phyloP scores from a whole-genome alignment of 306 rosid species.

The Styphnolobium japonicum region DNA sequence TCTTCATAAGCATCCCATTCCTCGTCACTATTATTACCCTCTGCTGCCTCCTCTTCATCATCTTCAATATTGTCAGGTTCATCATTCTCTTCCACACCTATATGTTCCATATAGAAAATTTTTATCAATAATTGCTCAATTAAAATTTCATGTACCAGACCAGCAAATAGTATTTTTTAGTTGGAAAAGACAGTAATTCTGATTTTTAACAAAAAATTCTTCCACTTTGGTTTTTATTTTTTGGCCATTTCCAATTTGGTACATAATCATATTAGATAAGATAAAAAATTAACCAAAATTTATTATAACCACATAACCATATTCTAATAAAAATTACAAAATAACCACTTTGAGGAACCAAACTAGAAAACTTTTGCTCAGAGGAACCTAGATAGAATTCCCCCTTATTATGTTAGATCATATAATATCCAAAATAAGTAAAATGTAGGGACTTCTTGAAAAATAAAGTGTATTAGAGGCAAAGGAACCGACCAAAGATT shows the following conservation, averaged over 20 bases:
- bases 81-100: constrained; percentile 42
- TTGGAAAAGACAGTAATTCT: not conserved
- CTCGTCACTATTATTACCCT: constrained; percentile 57
- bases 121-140: constrained; percentile 7
- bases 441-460: not conserved
- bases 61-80: constrained; percentile 54
- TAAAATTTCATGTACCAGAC: not conserved
- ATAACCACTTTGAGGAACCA: not conserved
- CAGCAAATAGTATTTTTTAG: not conserved
- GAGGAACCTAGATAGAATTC: constrained; percentile 2
- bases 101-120: constrained; percentile 12
- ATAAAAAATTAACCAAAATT: not conserved
- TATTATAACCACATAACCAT: not conserved
- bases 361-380: not conserved
- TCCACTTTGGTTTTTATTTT: not conserved
- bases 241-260: not conserved
- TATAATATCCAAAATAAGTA: not conserved
- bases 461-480: constrained; percentile 1
- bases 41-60: constrained; percentile 56
- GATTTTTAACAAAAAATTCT: not conserved
- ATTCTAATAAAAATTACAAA: not conserved
- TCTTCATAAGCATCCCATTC: constrained; percentile 55
- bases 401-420: not conserved
- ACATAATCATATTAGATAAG: not conserved
- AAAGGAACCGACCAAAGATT: not conserved